Conservation (phyloP, 2,329 filamentous ascomycete species). For the Penicillium crustosum region DNA sequence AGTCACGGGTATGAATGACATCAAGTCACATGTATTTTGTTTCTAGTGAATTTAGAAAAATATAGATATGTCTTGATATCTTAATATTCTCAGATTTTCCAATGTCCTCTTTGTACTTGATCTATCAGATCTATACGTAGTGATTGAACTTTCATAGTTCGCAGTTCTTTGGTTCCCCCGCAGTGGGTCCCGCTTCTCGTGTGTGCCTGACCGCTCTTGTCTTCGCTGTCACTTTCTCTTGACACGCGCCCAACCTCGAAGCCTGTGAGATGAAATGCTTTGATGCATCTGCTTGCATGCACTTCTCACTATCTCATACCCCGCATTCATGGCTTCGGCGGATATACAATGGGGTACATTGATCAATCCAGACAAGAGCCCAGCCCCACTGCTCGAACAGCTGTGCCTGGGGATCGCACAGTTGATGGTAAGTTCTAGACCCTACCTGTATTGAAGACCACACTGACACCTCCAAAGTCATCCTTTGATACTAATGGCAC, state of each 20-base stretch:
- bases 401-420: slow-evolving; percentile 67
- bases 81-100: no score
- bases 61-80: no score
- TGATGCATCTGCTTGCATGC: slow-evolving; percentile 8
- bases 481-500: slow-evolving; percentile 37
- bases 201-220: slow-evolving; percentile 26
- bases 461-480: slow-evolving; percentile 21
- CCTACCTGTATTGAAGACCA: not conserved
- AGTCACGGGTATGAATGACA: slow-evolving; percentile 2
- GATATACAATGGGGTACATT: slow-evolving; percentile 59
- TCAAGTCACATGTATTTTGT: not conserved
- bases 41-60: no score
- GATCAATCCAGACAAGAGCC: slow-evolving; percentile 66
- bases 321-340: slow-evolving; percentile 33
- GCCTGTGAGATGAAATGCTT: slow-evolving; percentile 15
- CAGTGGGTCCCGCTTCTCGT: slow-evolving; percentile 23
- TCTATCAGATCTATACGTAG: no score
- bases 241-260: not conserved
- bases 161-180: slow-evolving; percentile 14
- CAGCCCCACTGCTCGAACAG: slow-evolving; percentile 65
- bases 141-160: not conserved
- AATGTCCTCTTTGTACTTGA: not conserved
- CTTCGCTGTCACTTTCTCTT: slow-evolving; percentile 1
- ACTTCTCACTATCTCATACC: not conserved
- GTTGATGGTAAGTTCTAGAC: slow-evolving; percentile 62